A percentile compares a stretch with the other conserved stretches of the same genome.
These are phyloP conservation scores for Wickerhamomyces xylosicus DNA, from an alignment of 805 yeast genomes.

Conservation along the genomic window DNA sequence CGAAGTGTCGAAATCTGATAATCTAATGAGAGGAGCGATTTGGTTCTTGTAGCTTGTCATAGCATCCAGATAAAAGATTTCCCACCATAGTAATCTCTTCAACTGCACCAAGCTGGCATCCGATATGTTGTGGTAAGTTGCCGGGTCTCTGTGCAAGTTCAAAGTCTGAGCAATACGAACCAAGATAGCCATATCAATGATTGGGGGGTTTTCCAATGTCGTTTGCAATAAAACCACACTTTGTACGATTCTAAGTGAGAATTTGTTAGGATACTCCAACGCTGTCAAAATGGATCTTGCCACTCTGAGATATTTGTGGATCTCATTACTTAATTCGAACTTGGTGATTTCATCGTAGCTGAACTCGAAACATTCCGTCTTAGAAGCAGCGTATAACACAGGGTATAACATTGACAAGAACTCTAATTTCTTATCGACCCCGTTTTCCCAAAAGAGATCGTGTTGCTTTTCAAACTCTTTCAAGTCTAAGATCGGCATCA, in stretches of 20 bases:
- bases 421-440: conserved; percentile 24
- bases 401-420: conserved; percentile 43
- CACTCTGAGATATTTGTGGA: conserved; percentile 38
- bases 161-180: conserved; percentile 46
- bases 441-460: conserved; percentile 36
- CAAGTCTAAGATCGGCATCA: conserved; percentile 42
- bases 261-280: conserved; percentile 38
- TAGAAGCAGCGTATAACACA: conserved; percentile 45
- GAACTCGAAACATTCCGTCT: conserved; percentile 48
- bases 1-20: conserved; percentile 46
- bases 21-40: conserved; percentile 40
- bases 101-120: conserved; percentile 39
- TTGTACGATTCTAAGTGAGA: conserved; percentile 28
- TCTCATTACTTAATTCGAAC: conserved; percentile 28
- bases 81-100: conserved; percentile 59
- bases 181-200: conserved; percentile 44
- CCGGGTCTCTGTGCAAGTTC: conserved; percentile 51
- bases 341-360: conserved; percentile 28
- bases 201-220: conserved; percentile 44
- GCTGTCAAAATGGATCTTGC: conserved; percentile 39
- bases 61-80: conserved; percentile 48
- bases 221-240: conserved; percentile 42
- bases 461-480: conserved; percentile 33
- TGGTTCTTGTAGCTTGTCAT: conserved; percentile 45
- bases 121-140: conserved; percentile 36